Evolutionary conservation across 192 early-diverging fungal species (phyloP).

Genomic region (Backusella sp.): DNA sequence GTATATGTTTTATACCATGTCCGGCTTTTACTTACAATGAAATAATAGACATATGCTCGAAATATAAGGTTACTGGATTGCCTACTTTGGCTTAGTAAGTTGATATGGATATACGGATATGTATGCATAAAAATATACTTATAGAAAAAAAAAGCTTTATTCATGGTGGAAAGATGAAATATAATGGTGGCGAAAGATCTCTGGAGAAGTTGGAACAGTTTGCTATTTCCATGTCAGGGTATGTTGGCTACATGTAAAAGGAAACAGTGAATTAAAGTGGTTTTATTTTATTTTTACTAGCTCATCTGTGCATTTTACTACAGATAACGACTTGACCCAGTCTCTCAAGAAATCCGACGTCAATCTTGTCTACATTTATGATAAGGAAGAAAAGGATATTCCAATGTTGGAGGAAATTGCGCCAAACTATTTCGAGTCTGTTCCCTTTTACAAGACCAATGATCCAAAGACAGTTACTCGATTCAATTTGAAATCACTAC

Average conservation of each 20-base stretch:
- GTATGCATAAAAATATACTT: background rate
- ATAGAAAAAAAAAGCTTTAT: slow-evolving; percentile 26
- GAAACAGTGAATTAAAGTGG: background rate
- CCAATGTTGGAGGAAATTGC: slow-evolving; percentile 17
- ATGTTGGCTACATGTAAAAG: background rate
- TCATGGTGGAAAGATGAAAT: slow-evolving; percentile 14
- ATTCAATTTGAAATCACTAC: slow-evolving; percentile 32
- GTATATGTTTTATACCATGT: background rate
- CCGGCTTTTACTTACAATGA: background rate
- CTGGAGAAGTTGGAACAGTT: slow-evolving; percentile 7
- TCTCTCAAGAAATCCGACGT: slow-evolving; percentile 40
- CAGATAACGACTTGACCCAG: slow-evolving; percentile 32
- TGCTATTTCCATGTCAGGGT: background rate
- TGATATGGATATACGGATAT: background rate
- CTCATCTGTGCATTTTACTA: background rate
- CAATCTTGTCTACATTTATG: slow-evolving; percentile 56
- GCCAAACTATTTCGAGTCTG: slow-evolving; percentile 15
- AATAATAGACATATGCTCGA: slow-evolving; percentile 48
- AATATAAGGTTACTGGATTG: slow-evolving; percentile 75
- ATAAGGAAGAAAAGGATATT: slow-evolving; percentile 39
- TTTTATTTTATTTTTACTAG: background rate
- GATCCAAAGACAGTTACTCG: slow-evolving; percentile 28
- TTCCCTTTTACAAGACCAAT: slow-evolving; percentile 37
- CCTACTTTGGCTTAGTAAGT: slow-evolving; percentile 79
- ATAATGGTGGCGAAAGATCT: background rate